phyloP scores from a whole-genome alignment of 1,284 basidiomycete species.

The Ustilago tritici region DNA sequence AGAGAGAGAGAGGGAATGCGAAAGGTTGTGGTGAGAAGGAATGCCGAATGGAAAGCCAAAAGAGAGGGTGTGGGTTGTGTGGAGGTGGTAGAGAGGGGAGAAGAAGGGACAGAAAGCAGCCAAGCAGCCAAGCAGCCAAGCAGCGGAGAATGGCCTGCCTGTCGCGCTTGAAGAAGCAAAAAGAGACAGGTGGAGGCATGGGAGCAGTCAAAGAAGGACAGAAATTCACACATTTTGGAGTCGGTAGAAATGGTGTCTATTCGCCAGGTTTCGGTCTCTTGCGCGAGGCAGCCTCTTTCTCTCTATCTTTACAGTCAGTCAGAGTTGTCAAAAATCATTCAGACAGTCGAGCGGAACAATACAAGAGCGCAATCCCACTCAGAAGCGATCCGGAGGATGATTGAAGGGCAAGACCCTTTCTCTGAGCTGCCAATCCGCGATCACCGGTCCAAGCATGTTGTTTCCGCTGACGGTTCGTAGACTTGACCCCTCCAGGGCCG shows the following conservation, averaged over 20 bases:
- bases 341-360: neutral
- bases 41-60: slow-evolving; percentile 13
- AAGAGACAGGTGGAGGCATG: slow-evolving; percentile 24
- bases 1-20: neutral
- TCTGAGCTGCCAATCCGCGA: neutral
- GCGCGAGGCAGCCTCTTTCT: neutral
- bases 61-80: slow-evolving; percentile 20
- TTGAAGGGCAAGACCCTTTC: neutral
- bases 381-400: neutral
- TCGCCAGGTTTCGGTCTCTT: neutral
- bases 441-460: neutral
- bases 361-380: neutral
- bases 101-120: neutral
- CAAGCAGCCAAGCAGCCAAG: slow-evolving; percentile 10
- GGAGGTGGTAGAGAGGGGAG: slow-evolving; percentile 28
- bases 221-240: neutral
- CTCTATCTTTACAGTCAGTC: neutral
- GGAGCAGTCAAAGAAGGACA: slow-evolving; percentile 20
- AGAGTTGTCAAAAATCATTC: neutral
- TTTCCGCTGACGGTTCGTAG: neutral
- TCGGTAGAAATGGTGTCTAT: too few species aligned
- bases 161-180: slow-evolving; percentile 9
- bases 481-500: too few species aligned
- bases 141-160: neutral
- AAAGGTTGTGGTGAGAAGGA: slow-evolving; percentile 40